Evolutionary conservation across 305 asterid genomes (phyloP).

Genomic region (Ilex paraguariensis): DNA sequence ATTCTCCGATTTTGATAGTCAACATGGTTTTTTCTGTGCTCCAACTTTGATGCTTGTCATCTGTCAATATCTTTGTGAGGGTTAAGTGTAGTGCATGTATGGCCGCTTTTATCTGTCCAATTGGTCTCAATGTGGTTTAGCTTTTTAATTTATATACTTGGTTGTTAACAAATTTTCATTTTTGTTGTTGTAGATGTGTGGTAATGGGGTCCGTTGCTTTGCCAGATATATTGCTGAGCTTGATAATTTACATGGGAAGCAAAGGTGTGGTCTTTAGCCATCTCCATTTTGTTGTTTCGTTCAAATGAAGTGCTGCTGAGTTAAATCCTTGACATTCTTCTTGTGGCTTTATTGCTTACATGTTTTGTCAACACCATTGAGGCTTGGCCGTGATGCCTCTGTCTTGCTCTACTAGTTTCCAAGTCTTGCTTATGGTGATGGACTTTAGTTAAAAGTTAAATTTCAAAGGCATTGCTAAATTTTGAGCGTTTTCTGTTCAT

Average conservation of each 20-base stretch:
- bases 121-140: too few species aligned
- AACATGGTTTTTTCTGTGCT: background rate
- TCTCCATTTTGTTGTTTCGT: background rate
- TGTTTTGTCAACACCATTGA: too few species aligned
- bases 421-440: too few species aligned
- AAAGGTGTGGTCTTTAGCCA: conserved; percentile 35
- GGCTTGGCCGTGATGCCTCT: too few species aligned
- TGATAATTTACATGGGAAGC: conserved; percentile 65
- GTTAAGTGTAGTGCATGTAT: too few species aligned
- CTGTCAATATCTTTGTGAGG: background rate
- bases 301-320: background rate
- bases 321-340: background rate
- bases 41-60: background rate
- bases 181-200: conserved; percentile 67
- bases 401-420: too few species aligned
- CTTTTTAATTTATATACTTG: too few species aligned
- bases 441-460: too few species aligned
- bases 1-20: background rate
- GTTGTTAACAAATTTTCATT: conserved; percentile 5
- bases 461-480: too few species aligned
- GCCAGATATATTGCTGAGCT: conserved; percentile 82
- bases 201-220: conserved; percentile 95
- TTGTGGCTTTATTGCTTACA: too few species aligned
- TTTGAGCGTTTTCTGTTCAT: too few species aligned
- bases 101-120: too few species aligned